Percentiles rank a stretch among this genome's conserved stretches.
These are phyloP conservation scores for Rhododendron griersonianum DNA, from an alignment of 148 eudicot genomes.

Conservation along the genomic window DNA sequence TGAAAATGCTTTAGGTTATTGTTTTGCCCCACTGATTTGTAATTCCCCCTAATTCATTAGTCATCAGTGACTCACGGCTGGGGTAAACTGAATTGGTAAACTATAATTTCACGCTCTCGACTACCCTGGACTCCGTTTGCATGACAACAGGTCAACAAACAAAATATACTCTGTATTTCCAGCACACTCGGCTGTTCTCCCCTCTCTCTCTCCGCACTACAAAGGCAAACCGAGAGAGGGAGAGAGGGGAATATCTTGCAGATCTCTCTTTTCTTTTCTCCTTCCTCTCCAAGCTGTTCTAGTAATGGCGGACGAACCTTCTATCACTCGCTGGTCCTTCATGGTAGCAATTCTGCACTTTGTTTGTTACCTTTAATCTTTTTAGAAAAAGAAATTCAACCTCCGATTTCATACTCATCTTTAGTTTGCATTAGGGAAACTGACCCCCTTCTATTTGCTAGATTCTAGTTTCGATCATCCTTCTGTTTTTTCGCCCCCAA, in stretches of 20 bases:
- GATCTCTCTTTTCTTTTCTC: conserved; percentile 8
- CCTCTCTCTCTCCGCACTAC: background rate
- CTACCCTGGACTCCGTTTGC: background rate
- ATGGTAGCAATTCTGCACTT: conserved; percentile 31
- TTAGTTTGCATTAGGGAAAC: background rate
- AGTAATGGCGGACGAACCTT: conserved; percentile 62
- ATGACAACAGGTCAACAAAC: background rate
- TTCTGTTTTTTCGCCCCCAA: background rate
- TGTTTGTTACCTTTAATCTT: background rate
- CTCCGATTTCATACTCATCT: background rate
- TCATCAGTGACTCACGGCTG: too few species aligned
- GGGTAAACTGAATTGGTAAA: too few species aligned
- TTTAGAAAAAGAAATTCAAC: background rate
- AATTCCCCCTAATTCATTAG: too few species aligned
- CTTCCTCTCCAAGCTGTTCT: background rate
- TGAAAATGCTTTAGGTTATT: too few species aligned
- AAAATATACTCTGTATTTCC: background rate
- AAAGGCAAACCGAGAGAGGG: background rate
- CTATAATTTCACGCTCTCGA: too few species aligned
- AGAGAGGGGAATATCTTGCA: background rate
- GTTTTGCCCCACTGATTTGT: too few species aligned
- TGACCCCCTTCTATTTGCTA: background rate
- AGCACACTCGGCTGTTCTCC: background rate
- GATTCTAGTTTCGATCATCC: background rate
- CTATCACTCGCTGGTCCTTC: conserved; percentile 70